Conservation (phyloP, 140 eudicot genomes). For the Ambrosia hybrid region DNA sequence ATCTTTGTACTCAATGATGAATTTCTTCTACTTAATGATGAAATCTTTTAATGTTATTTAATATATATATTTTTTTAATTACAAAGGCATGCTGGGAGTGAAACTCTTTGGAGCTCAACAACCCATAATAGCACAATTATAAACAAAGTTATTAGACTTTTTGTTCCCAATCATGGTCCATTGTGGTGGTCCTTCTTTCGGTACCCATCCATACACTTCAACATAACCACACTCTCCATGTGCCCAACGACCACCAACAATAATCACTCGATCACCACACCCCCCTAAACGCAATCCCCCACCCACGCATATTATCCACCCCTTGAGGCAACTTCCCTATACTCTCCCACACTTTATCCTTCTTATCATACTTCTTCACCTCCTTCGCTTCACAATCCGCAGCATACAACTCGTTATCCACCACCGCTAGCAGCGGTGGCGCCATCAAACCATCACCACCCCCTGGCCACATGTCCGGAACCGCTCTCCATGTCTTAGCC, state of each 20-base stretch:
- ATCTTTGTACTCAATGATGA: no score
- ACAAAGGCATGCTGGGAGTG: no score
- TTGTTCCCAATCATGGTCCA: no score
- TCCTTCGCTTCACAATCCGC: slow-evolving; percentile 63
- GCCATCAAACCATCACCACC: slow-evolving; percentile 40
- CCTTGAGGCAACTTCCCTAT: slow-evolving; percentile 68
- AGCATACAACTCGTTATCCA: slow-evolving; percentile 57
- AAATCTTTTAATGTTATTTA: no score
- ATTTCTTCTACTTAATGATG: no score
- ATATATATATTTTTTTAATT: no score
- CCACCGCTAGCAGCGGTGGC: slow-evolving; percentile 77
- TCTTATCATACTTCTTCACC: slow-evolving; percentile 54
- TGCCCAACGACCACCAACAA: slow-evolving; percentile 71
- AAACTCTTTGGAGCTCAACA: no score
- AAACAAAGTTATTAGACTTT: no score
- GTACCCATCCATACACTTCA: no score
- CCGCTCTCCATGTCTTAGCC: slow-evolving; percentile 51
- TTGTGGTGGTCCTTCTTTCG: no score
- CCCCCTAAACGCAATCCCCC: slow-evolving; percentile 90
- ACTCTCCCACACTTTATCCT: slow-evolving; percentile 34
- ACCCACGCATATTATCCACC: slow-evolving; percentile 60
- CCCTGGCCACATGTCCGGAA: slow-evolving; percentile 61
- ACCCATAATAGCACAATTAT: no score
- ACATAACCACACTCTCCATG: slow-evolving; percentile 30
- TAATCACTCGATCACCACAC: slow-evolving; percentile 77